Percentiles rank a stretch among this genome's conserved stretches.
Conservation (phyloP, 2,329 filamentous ascomycete genomes). For the Monosporascus ibericus region DNA sequence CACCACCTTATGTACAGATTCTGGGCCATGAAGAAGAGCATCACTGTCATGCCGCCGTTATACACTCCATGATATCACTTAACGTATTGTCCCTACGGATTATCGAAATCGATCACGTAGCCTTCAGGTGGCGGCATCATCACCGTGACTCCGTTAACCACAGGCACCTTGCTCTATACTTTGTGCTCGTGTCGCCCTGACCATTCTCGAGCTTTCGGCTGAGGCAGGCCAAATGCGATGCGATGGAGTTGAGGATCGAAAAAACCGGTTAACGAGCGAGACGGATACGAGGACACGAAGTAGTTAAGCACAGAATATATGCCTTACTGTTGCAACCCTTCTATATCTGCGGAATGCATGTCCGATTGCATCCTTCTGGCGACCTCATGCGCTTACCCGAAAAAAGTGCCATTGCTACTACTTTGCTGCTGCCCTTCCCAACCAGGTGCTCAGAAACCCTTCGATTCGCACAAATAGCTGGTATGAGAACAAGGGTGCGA, state of each 20-base stretch:
- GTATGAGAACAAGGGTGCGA: neutral
- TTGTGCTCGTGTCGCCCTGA: neutral
- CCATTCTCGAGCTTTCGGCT: neutral
- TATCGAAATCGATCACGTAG: neutral
- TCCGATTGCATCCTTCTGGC: neutral
- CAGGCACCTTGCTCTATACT: conserved; percentile 4
- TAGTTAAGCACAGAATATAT: neutral
- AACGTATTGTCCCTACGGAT: neutral
- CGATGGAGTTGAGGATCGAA: too few species aligned
- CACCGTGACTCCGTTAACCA: neutral
- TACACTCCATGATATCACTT: neutral
- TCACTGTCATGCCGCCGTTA: neutral
- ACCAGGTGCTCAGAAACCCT: neutral
- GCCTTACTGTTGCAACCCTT: neutral
- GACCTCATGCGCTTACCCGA: neutral
- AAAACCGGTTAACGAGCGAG: too few species aligned
- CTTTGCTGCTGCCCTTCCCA: neutral
- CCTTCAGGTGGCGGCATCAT: neutral
- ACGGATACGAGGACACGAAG: neutral
- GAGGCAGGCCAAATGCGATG: too few species aligned
- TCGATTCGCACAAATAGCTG: neutral
- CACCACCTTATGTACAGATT: neutral
- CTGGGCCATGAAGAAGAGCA: neutral
- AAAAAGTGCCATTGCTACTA: neutral
- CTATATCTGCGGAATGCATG: neutral